Percentiles rank a stretch among this genome's conserved stretches.
Evolutionary conservation across 2,329 filamentous ascomycete genomes (phyloP).

Genomic region (Daldinia eschscholtzii): DNA sequence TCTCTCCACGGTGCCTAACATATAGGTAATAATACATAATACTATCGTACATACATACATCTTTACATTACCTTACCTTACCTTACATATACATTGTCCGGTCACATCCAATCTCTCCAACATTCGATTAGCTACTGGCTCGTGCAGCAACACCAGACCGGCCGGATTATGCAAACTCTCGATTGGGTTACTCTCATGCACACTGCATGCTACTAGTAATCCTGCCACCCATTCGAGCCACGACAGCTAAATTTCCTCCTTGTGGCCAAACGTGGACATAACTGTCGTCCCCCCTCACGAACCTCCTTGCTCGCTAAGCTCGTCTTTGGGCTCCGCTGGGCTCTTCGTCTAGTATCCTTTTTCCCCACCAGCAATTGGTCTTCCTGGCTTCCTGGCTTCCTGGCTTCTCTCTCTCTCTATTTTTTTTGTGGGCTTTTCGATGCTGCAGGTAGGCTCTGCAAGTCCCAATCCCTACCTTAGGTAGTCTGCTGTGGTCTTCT

Average conservation of each 20-base stretch:
- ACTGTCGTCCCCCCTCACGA: conserved; percentile 45
- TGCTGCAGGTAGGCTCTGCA: conserved; percentile 27
- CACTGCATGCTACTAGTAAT: conserved; percentile 53
- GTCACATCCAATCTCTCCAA: conserved; percentile 22
- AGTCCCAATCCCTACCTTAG: conserved; percentile 6
- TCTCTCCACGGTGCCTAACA: not conserved
- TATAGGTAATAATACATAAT: not conserved
- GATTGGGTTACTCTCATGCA: conserved; percentile 54
- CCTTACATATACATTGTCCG: not conserved
- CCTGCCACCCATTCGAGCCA: conserved; percentile 55
- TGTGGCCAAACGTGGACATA: conserved; percentile 52
- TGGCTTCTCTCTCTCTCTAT: not conserved
- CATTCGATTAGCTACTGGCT: conserved; percentile 40
- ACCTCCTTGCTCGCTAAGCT: conserved; percentile 45
- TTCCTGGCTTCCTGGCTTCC: conserved; percentile 10
- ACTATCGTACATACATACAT: conserved; percentile 4
- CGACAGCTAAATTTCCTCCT: conserved; percentile 52
- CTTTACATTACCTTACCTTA: not conserved
- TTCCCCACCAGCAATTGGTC: conserved; percentile 48
- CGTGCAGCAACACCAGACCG: conserved; percentile 43
- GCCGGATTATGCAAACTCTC: conserved; percentile 52
- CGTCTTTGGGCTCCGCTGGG: conserved; percentile 49
- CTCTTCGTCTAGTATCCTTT: conserved; percentile 36
- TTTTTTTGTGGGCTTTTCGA: conserved; percentile 34
- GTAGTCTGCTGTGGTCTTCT: not conserved